A percentile compares a stretch with the other conserved stretches of the same genome.
phyloP scores from a whole-genome alignment of 495 filamentous ascomycete genomes.

The Aspergillus leporis region DNA sequence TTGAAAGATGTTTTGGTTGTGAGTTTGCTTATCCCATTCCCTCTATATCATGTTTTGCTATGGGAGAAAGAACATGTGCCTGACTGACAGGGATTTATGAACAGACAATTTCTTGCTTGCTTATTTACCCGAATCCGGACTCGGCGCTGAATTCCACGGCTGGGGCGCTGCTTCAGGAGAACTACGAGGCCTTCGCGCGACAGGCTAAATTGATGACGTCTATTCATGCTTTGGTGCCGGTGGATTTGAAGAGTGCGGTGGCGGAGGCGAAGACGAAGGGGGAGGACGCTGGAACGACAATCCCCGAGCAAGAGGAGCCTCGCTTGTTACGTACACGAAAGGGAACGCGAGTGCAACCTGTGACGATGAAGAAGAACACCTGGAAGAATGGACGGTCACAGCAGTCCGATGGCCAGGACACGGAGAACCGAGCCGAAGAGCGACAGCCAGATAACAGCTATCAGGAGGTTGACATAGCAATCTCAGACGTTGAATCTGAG shows the following conservation, averaged over 20 bases:
- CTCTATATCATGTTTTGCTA: too few relatives aligned
- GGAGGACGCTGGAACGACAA: constrained; percentile 45
- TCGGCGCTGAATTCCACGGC: constrained; percentile 68
- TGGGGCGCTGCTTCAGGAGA: constrained; percentile 61
- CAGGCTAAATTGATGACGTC: constrained; percentile 67
- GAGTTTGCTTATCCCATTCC: constrained; percentile 18
- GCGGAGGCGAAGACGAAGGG: constrained; percentile 60
- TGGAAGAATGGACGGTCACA: constrained; percentile 10
- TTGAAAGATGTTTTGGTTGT: constrained; percentile 64
- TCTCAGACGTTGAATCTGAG: constrained; percentile 33
- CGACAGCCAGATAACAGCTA: constrained; percentile 6
- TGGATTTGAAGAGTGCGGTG: constrained; percentile 42
- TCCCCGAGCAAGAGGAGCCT: constrained; percentile 23
- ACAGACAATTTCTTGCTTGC: constrained; percentile 66
- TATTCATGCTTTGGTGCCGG: constrained; percentile 62
- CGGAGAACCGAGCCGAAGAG: constrained; percentile 9
- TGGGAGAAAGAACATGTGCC: too few relatives aligned
- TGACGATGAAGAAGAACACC: constrained; percentile 28
- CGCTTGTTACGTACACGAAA: constrained; percentile 26
- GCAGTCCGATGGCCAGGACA: constrained; percentile 7
- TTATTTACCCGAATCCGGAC: constrained; percentile 73
- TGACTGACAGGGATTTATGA: too few relatives aligned
- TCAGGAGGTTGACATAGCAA: background rate
- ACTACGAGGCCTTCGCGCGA: constrained; percentile 59
- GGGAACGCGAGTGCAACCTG: constrained; percentile 23